Evolutionary conservation across 192 early-diverging fungal genomes (phyloP).

Genomic region (Coemansia sp.): DNA sequence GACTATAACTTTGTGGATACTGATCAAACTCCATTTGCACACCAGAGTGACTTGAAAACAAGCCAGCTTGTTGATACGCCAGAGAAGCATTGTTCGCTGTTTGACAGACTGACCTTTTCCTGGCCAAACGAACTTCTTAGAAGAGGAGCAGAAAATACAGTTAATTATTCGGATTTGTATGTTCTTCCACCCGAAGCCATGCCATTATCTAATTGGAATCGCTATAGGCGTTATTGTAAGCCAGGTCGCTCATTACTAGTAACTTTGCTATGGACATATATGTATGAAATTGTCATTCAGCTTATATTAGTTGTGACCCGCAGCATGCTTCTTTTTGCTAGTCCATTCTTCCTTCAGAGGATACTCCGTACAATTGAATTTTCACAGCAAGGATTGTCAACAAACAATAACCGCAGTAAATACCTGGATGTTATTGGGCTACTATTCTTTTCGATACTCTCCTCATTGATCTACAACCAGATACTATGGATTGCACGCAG

Average conservation of each 20-base stretch:
- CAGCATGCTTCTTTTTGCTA: slow-evolving; percentile 47
- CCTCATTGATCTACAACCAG: slow-evolving; percentile 59
- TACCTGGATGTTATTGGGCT: slow-evolving; percentile 62
- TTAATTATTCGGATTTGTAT: slow-evolving; percentile 62
- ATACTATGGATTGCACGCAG: slow-evolving; percentile 68
- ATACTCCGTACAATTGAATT: slow-evolving; percentile 45
- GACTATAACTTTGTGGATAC: neutral
- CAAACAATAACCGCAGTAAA: neutral
- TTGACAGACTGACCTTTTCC: slow-evolving; percentile 51
- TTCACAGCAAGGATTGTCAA: slow-evolving; percentile 16
- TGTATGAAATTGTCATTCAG: slow-evolving; percentile 48
- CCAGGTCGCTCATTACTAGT: slow-evolving; percentile 27
- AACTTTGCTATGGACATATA: slow-evolving; percentile 46
- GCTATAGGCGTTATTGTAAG: slow-evolving; percentile 13
- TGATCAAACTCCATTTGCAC: slow-evolving; percentile 32
- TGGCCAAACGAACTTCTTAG: slow-evolving; percentile 65
- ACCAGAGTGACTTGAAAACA: slow-evolving; percentile 9
- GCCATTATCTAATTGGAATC: slow-evolving; percentile 45
- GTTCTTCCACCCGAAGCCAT: slow-evolving; percentile 55
- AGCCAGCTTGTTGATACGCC: slow-evolving; percentile 28
- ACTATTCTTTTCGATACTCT: slow-evolving; percentile 53
- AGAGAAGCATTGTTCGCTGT: slow-evolving; percentile 32
- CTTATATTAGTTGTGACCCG: slow-evolving; percentile 33
- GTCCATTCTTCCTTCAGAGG: slow-evolving; percentile 51
- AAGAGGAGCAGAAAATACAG: slow-evolving; percentile 52